Conservation (phyloP, 2,329 filamentous ascomycete genomes). For the Fusarium mundagurra region DNA sequence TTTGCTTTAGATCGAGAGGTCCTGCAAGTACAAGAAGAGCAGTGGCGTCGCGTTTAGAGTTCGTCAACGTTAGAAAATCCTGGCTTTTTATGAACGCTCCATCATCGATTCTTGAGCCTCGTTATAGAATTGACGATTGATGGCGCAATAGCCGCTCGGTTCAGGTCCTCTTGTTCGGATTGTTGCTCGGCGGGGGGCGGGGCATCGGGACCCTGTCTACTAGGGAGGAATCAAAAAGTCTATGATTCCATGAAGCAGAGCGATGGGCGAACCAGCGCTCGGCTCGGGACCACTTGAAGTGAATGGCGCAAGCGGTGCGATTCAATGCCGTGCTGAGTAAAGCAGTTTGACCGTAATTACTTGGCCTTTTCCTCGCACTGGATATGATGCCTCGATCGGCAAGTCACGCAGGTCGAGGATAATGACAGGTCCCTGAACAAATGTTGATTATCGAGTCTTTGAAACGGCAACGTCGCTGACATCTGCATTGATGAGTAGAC, state of each 20-base stretch:
- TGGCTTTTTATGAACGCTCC: not conserved
- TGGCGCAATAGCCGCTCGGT: slow-evolving; percentile 14
- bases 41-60: not conserved
- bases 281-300: slow-evolving; percentile 28
- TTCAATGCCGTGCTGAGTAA: slow-evolving; percentile 37
- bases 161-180: slow-evolving; percentile 12
- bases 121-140: slow-evolving; percentile 7
- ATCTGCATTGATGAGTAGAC: not conserved
- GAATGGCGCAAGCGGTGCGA: slow-evolving; percentile 39
- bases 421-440: not conserved
- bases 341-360: slow-evolving; percentile 1
- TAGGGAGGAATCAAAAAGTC: slow-evolving; percentile 20
- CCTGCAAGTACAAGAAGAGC: not conserved
- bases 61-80: not conserved
- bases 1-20: not conserved
- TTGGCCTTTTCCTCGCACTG: slow-evolving; percentile 3
- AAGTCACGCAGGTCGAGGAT: slow-evolving; percentile 12
- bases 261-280: slow-evolving; percentile 32
- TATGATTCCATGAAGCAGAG: slow-evolving; percentile 35
- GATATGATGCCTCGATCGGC: slow-evolving; percentile 23
- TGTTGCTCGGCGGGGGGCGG: slow-evolving; percentile 27
- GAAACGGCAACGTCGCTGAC: not conserved
- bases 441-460: not conserved
- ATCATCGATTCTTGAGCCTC: slow-evolving; percentile 7
- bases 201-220: slow-evolving; percentile 23